Conservation (phyloP, 441 rosid species). For the Pelargonium australe region DNA sequence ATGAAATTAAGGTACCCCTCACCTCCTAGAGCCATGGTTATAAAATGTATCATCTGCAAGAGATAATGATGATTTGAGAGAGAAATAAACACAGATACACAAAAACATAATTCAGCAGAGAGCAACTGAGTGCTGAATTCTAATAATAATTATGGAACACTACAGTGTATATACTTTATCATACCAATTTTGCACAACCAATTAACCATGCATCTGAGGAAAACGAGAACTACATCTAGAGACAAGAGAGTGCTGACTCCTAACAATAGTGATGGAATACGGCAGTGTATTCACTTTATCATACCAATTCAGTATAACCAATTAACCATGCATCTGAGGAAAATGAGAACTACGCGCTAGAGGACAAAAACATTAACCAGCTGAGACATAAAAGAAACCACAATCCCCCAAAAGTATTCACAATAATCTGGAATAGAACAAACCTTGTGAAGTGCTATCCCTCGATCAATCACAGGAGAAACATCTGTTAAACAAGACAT, state of each 20-base stretch:
- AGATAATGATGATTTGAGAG: conserved; percentile 5
- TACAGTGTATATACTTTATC: neutral
- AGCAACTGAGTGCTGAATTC: conserved; percentile 3
- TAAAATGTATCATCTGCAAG: conserved; percentile 72
- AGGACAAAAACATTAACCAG: conserved; percentile 11
- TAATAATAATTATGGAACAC: neutral
- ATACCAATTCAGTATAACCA: conserved; percentile 3
- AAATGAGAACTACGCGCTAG: conserved; percentile 12
- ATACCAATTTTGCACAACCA: neutral
- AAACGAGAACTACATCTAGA: conserved; percentile 8
- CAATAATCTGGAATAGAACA: conserved; percentile 15
- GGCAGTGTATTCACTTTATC: neutral
- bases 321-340: neutral
- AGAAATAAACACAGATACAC: conserved; percentile 9
- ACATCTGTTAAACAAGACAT: conserved; percentile 65
- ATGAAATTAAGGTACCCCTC: conserved; percentile 84
- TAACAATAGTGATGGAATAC: neutral
- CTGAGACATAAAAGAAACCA: conserved; percentile 15
- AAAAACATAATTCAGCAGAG: neutral
- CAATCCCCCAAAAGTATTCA: conserved; percentile 8
- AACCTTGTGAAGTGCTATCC: conserved; percentile 82
- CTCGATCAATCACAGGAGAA: conserved; percentile 57
- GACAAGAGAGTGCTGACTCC: neutral
- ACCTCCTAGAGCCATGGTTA: conserved; percentile 80
- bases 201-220: neutral